Conservation (phyloP, 2,329 filamentous ascomycete genomes). For the Penicillium vulpinum region DNA sequence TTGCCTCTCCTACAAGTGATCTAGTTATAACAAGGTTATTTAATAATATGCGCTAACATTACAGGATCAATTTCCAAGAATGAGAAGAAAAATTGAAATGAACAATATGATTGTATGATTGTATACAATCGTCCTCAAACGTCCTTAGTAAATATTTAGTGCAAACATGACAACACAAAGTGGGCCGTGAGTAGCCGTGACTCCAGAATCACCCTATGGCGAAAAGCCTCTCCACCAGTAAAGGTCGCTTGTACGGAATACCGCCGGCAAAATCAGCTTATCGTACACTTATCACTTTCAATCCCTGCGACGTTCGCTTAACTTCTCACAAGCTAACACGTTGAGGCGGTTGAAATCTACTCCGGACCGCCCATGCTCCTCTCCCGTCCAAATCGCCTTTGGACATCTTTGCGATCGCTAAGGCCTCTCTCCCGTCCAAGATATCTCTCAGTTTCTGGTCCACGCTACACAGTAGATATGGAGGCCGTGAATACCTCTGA, state of each 20-base stretch:
- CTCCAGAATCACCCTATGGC: slow-evolving; percentile 6
- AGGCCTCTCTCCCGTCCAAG: slow-evolving; percentile 31
- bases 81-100: background rate
- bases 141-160: background rate
- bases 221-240: background rate
- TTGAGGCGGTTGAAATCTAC: background rate
- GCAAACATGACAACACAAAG: slow-evolving; percentile 17
- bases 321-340: background rate
- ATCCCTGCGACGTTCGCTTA: slow-evolving; percentile 2
- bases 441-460: slow-evolving; percentile 41
- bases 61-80: no score
- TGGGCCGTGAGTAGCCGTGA: slow-evolving; percentile 13
- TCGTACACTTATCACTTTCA: slow-evolving; percentile 14
- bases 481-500: slow-evolving; percentile 75
- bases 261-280: slow-evolving; percentile 16
- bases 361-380: slow-evolving; percentile 33
- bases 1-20: no score
- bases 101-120: background rate
- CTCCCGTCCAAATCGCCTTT: slow-evolving; percentile 33
- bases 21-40: no score
- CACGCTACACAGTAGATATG: slow-evolving; percentile 59
- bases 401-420: slow-evolving; percentile 32
- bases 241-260: slow-evolving; percentile 15
- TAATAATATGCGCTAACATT: no score
- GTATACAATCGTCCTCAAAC: background rate